Evolutionary conservation across 805 yeast species (phyloP).

Genomic region (Zygoascus ofunaensis): DNA sequence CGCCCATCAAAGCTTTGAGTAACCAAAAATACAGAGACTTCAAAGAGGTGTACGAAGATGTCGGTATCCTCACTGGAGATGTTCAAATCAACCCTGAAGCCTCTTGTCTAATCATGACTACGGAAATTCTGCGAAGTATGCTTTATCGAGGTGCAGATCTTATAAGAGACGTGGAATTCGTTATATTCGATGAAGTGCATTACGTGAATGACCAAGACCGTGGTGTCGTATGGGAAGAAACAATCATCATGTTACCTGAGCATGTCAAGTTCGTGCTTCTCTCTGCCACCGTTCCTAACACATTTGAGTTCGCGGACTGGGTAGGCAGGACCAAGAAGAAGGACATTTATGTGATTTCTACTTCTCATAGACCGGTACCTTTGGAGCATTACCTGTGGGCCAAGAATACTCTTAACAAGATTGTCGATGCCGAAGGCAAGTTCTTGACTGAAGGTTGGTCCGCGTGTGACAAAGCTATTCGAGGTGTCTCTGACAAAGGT

Average conservation of each 20-base stretch:
- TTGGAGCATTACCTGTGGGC: constrained; percentile 82
- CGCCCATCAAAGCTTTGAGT: constrained; percentile 86
- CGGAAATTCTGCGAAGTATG: constrained; percentile 93
- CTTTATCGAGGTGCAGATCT: constrained; percentile 92
- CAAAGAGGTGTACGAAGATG: constrained; percentile 71
- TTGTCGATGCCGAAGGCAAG: constrained; percentile 63
- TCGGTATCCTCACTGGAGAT: constrained; percentile 95
- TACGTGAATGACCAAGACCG: constrained; percentile 94
- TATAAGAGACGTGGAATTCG: constrained; percentile 94
- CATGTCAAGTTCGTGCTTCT: constrained; percentile 85
- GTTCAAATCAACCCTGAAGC: constrained; percentile 97
- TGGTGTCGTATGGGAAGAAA: constrained; percentile 99
- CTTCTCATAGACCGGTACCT: constrained; percentile 96
- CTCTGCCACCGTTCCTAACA: constrained; percentile 98
- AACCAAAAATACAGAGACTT: constrained; percentile 88
- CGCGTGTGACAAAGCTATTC: constrained; percentile 8
- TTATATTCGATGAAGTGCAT: constrained; percentile 95
- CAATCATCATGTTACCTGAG: constrained; percentile 93
- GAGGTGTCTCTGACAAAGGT: constrained; percentile 1
- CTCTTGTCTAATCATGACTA: constrained; percentile 92
- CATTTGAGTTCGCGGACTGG: constrained; percentile 97
- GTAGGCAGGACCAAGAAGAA: constrained; percentile 94
- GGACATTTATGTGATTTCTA: constrained; percentile 91
- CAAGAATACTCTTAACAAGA: constrained; percentile 58
- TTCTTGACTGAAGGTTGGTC: constrained; percentile 58